These are phyloP conservation scores for Gaultheria prostrata DNA, from an alignment of 148 eudicot species.

Conservation along the genomic window DNA sequence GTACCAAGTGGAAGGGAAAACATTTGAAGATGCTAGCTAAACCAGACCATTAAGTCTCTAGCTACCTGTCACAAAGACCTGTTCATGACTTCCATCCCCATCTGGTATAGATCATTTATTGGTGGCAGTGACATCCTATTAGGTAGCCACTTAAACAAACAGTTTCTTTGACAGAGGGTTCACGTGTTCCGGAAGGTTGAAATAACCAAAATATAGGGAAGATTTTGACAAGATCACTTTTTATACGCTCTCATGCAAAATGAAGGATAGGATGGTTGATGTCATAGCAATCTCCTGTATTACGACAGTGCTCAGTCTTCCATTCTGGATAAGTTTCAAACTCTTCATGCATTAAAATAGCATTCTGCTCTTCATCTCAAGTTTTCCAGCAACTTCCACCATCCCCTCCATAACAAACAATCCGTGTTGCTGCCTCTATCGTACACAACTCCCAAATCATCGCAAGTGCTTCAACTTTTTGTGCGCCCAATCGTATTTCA, in stretches of 20 bases:
- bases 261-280: neutral
- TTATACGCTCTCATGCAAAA: neutral
- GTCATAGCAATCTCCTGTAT: neutral
- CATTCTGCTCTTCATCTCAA: neutral
- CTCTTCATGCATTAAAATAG: neutral
- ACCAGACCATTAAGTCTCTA: neutral
- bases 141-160: neutral
- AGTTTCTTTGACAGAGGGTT: neutral
- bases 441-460: neutral
- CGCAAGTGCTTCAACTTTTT: neutral
- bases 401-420: neutral
- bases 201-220: neutral
- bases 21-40: neutral
- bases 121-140: neutral
- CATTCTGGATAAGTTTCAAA: neutral
- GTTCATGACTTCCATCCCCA: neutral
- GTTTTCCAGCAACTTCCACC: neutral
- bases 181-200: neutral
- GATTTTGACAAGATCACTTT: neutral
- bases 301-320: neutral
- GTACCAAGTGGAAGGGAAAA: neutral
- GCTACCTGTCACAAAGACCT: neutral
- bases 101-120: neutral
- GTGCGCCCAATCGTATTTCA: neutral
- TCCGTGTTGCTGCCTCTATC: neutral